Conservation (phyloP, 2,329 filamentous ascomycete genomes). For the Sporothrix protearum region DNA sequence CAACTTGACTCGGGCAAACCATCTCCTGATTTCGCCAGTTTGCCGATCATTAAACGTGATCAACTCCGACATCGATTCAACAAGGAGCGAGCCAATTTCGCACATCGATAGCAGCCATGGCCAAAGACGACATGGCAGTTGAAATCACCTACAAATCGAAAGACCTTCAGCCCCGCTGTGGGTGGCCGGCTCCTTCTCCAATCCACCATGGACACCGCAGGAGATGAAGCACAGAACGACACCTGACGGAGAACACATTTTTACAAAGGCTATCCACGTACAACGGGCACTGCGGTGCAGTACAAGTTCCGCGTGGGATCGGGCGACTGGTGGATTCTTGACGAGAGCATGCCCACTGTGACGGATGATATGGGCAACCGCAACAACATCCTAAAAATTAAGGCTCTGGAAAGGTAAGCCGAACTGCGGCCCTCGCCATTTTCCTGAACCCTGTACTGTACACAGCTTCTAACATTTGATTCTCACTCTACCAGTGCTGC, state of each 20-base stretch:
- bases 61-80: not conserved
- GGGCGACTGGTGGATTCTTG: constrained; percentile 67
- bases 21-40: not conserved
- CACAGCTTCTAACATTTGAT: not conserved
- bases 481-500: not conserved
- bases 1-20: not conserved
- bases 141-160: constrained; percentile 60
- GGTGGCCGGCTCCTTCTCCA: constrained; percentile 65
- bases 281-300: constrained; percentile 58
- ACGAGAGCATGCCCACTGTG: constrained; percentile 56
- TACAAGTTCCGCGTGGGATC: constrained; percentile 71
- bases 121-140: constrained; percentile 42
- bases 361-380: constrained; percentile 46
- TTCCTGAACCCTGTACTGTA: not conserved
- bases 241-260: constrained; percentile 54
- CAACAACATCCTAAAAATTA: constrained; percentile 47
- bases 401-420: constrained; percentile 26
- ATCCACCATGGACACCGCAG: constrained; percentile 62
- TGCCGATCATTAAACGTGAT: not conserved
- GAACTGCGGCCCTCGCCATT: too few species aligned
- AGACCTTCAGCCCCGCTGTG: constrained; percentile 65
- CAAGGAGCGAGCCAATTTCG: not conserved
- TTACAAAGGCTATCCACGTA: constrained; percentile 54
- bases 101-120: constrained; percentile 32
- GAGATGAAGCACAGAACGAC: constrained; percentile 60